Percentiles rank a stretch among this genome's conserved stretches.
Conservation (phyloP, 2,329 filamentous ascomycete genomes). For the Tolypocladium sp. region DNA sequence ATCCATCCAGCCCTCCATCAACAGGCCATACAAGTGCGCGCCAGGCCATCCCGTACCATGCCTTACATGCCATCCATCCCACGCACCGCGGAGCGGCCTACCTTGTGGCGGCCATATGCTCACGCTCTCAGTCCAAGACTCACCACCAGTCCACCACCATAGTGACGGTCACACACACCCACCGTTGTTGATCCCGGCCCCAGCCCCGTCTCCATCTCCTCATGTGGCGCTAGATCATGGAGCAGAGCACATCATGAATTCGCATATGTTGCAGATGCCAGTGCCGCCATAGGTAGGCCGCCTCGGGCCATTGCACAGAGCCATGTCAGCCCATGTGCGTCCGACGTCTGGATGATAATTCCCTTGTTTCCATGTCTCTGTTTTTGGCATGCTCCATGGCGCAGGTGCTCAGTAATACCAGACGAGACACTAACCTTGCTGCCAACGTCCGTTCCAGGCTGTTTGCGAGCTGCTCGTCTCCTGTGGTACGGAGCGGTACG, state of each 20-base stretch:
- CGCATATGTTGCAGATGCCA: not conserved
- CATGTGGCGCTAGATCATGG: not conserved
- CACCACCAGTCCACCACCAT: not conserved
- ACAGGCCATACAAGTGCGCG: not conserved
- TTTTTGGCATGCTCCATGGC: not conserved
- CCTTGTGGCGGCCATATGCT: not conserved
- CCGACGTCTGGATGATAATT: not conserved
- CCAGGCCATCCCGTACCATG: not conserved
- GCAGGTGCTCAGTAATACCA: not conserved
- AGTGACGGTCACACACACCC: not conserved
- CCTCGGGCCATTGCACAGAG: not conserved
- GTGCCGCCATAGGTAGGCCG: not conserved
- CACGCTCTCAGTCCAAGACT: not conserved
- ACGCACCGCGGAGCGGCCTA: not conserved
- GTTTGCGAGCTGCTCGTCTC: not conserved
- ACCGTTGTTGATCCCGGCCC: not conserved
- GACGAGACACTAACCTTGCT: not conserved
- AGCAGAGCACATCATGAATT: not conserved
- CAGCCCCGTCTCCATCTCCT: not conserved
- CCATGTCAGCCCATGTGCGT: not conserved
- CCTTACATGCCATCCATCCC: not conserved
- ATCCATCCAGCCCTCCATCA: not conserved
- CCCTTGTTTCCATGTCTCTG: not conserved
- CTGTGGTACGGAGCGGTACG: not conserved
- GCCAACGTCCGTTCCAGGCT: not conserved